Conservation (phyloP, 495 filamentous ascomycete species). For the Corynascus novoguineensis region DNA sequence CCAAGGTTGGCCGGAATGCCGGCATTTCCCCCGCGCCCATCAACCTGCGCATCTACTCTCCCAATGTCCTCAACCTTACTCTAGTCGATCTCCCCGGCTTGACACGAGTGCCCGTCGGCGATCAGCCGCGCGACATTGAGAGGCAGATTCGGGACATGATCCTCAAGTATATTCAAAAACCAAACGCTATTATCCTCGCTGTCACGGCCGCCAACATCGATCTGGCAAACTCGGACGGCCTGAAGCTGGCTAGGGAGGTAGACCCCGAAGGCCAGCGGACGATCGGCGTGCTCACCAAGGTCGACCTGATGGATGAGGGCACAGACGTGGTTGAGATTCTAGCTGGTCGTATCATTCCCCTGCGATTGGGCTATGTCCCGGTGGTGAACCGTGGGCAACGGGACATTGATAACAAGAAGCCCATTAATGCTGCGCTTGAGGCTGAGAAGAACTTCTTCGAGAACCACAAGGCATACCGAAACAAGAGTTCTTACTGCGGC, state of each 20-base stretch:
- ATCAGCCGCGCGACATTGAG: constrained; percentile 98
- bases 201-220: constrained; percentile 96
- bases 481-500: constrained; percentile 97
- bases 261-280: constrained; percentile 97
- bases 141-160: constrained; percentile 98
- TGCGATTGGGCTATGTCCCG: constrained; percentile 94
- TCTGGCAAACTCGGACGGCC: constrained; percentile 95
- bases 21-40: constrained; percentile 95
- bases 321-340: constrained; percentile 99
- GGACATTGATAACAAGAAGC: constrained; percentile 95
- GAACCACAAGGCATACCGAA: constrained; percentile 95
- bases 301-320: constrained; percentile 98
- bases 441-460: constrained; percentile 97
- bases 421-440: constrained; percentile 88
- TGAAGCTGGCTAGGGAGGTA: constrained; percentile 95
- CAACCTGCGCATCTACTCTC: constrained; percentile 95
- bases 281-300: constrained; percentile 97
- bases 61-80: constrained; percentile 95
- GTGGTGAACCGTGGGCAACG: constrained; percentile 99
- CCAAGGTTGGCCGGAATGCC: constrained; percentile 92
- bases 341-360: constrained; percentile 92
- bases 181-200: constrained; percentile 95
- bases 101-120: constrained; percentile 96
- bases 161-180: constrained; percentile 95
- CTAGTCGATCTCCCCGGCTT: constrained; percentile 95